Conservation (phyloP, 257 asterid genomes). For the Linaria vulgaris region DNA sequence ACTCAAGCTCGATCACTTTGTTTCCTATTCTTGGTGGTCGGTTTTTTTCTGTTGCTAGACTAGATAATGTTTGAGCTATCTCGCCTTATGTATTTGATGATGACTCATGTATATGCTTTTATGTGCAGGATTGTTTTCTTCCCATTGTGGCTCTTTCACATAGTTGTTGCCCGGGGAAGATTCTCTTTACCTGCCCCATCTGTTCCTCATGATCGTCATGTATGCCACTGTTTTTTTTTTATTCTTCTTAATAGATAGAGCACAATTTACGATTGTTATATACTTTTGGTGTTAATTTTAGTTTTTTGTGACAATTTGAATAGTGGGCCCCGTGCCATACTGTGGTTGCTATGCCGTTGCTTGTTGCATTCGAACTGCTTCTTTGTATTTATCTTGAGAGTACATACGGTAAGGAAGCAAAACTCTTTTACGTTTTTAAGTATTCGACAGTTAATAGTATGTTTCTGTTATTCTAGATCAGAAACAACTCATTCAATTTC, state of each 20-base stretch:
- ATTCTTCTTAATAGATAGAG: conserved; percentile 17
- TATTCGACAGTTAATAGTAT: background rate
- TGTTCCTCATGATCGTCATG: conserved; percentile 95
- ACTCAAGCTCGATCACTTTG: conserved; percentile 74
- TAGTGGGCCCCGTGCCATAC: conserved; percentile 99
- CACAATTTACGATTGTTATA: conserved; percentile 10
- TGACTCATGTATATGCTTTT: conserved; percentile 22
- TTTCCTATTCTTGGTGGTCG: conserved; percentile 91
- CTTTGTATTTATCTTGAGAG: conserved; percentile 95
- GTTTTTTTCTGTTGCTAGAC: conserved; percentile 3
- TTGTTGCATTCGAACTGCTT: conserved; percentile 93
- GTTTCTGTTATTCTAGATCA: background rate
- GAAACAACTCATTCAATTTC: conserved; percentile 10
- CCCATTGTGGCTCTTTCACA: conserved; percentile 97
- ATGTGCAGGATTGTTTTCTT: conserved; percentile 80
- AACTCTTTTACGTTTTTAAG: conserved; percentile 18
- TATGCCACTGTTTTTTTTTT: conserved; percentile 39
- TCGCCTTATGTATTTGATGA: conserved; percentile 6
- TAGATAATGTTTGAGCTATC: conserved; percentile 1
- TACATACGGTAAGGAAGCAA: conserved; percentile 62
- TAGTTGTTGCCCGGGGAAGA: conserved; percentile 93
- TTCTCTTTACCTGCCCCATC: conserved; percentile 98
- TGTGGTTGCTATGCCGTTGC: conserved; percentile 90
- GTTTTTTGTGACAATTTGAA: conserved; percentile 30
- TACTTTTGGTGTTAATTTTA: conserved; percentile 10